Conservation (phyloP, 768 basidiomycete species). For the Mrakia hoshinonis region DNA sequence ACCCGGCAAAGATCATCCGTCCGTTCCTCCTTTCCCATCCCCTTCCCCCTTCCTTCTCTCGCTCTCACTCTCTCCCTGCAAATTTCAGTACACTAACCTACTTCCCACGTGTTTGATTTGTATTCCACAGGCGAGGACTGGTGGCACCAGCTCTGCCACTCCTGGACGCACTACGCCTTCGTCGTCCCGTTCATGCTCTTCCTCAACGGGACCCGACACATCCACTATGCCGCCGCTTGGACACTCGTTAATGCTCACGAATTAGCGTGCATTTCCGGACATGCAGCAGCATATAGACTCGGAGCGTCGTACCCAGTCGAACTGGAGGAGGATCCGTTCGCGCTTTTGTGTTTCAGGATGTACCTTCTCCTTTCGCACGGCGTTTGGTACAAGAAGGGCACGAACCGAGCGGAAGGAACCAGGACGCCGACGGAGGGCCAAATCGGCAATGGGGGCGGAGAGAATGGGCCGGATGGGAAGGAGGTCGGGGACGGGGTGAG, state of each 20-base stretch:
- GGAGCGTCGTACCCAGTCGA: constrained; percentile 43
- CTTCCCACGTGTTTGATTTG: not conserved
- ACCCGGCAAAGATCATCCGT: constrained; percentile 42
- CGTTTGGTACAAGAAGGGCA: constrained; percentile 37
- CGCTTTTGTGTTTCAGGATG: constrained; percentile 39
- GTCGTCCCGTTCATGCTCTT: constrained; percentile 43
- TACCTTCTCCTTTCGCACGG: constrained; percentile 40
- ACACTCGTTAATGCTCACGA: constrained; percentile 45
- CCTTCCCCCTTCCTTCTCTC: not conserved
- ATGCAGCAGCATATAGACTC: constrained; percentile 43
- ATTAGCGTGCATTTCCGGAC: constrained; percentile 40
- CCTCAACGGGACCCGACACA: constrained; percentile 40
- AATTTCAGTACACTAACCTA: no score
- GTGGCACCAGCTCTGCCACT: constrained; percentile 43
- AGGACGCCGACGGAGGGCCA: not conserved
- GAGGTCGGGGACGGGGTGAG: not conserved
- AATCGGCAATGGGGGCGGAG: not conserved
- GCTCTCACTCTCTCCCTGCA: no score
- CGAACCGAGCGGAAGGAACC: constrained; percentile 13
- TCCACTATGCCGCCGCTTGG: constrained; percentile 43
- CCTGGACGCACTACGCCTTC: constrained; percentile 36
- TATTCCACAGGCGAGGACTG: constrained; percentile 38
- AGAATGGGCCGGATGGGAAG: not conserved
- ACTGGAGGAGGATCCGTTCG: constrained; percentile 42
- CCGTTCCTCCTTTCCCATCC: constrained; percentile 13